Percentiles rank a stretch among this genome's conserved stretches.
phyloP scores from a whole-genome alignment of 306 rosid species.

The Cercis canadensis region DNA sequence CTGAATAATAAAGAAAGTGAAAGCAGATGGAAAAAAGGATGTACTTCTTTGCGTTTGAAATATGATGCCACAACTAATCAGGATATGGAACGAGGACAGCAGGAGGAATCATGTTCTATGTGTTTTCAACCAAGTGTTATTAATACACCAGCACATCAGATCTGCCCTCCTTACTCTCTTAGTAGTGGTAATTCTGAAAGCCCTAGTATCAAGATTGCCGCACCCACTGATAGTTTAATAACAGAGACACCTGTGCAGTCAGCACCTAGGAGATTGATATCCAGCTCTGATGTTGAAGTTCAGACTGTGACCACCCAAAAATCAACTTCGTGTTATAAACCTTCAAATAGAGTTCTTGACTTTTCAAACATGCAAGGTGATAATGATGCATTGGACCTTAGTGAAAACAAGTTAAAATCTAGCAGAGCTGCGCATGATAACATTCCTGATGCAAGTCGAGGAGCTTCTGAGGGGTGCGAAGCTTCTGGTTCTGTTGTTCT shows the following conservation, averaged over 20 bases:
- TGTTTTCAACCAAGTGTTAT: conserved; percentile 30
- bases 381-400: conserved; percentile 37
- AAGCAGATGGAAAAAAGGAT: conserved; percentile 32
- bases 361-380: conserved; percentile 55
- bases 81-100: conserved; percentile 32
- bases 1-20: conserved; percentile 36
- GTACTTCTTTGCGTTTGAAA: conserved; percentile 6
- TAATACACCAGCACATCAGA: conserved; percentile 41
- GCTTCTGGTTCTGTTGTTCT: conserved; percentile 36
- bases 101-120: conserved; percentile 39
- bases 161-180: conserved; percentile 35
- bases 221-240: conserved; percentile 43
- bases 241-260: conserved; percentile 63
- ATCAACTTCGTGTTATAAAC: conserved; percentile 43
- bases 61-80: conserved; percentile 32
- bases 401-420: conserved; percentile 40
- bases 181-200: conserved; percentile 36
- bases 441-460: conserved; percentile 35
- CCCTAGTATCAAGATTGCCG: conserved; percentile 46
- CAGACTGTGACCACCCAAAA: conserved; percentile 34
- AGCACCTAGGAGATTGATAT: conserved; percentile 52
- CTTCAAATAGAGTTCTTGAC: conserved; percentile 73
- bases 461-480: conserved; percentile 26
- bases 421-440: conserved; percentile 19
- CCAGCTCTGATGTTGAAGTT: conserved; percentile 48